Conservation (phyloP, 768 basidiomycete species). For the Termitomyces sp. region DNA sequence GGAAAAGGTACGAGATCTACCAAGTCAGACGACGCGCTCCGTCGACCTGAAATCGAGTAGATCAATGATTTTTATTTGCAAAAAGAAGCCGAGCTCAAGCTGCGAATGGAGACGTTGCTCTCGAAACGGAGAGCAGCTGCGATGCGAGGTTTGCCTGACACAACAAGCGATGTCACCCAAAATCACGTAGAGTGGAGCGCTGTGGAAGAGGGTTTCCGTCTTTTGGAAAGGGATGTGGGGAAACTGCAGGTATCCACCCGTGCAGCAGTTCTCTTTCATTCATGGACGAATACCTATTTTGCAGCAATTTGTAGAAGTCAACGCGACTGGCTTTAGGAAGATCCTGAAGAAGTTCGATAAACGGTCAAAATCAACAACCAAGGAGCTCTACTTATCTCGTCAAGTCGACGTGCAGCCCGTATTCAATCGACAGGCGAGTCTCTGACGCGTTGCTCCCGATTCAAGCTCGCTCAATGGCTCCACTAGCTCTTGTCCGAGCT, state of each 20-base stretch:
- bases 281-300: slow-evolving; percentile 16
- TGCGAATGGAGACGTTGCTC: slow-evolving; percentile 87
- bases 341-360: slow-evolving; percentile 99
- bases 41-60: slow-evolving; percentile 32
- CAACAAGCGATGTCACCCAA: slow-evolving; percentile 49
- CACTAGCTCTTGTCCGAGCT: slow-evolving; percentile 87
- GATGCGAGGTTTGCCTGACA: slow-evolving; percentile 64
- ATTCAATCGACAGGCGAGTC: slow-evolving; percentile 86
- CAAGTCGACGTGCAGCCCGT: slow-evolving; percentile 99
- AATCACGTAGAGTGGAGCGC: slow-evolving; percentile 91
- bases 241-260: slow-evolving; percentile 75
- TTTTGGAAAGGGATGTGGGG: slow-evolving; percentile 89
- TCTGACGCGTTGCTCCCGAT: neutral
- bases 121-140: slow-evolving; percentile 89
- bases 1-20: slow-evolving; percentile 67
- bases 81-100: slow-evolving; percentile 91
- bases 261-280: slow-evolving; percentile 12
- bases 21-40: neutral
- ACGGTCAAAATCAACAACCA: slow-evolving; percentile 89
- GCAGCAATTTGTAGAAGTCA: slow-evolving; percentile 96
- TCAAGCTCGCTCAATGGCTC: slow-evolving; percentile 5
- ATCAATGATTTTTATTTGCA: slow-evolving; percentile 98
- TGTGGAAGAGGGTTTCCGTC: slow-evolving; percentile 92
- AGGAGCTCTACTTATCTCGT: slow-evolving; percentile 90
- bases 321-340: slow-evolving; percentile 94